Conservation (phyloP, 1,284 basidiomycete species). For the Cystobasidium pallidum region DNA sequence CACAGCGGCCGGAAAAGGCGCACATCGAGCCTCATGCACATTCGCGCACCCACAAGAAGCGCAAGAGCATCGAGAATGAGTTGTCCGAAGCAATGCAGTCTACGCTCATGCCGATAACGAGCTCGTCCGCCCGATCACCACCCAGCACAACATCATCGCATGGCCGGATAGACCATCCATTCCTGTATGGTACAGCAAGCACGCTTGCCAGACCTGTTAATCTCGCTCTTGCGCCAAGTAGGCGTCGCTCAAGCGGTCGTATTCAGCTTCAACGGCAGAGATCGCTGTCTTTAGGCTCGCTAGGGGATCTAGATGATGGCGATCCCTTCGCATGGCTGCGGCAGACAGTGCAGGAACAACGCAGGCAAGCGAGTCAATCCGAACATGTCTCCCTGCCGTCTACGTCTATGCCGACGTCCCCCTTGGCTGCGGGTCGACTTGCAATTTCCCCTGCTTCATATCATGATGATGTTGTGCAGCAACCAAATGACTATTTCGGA, state of each 20-base stretch:
- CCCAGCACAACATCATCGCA: constrained; percentile 3
- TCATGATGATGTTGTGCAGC: neutral
- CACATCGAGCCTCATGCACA: constrained; percentile 6
- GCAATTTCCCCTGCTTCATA: neutral
- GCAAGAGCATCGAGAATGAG: constrained; percentile 33
- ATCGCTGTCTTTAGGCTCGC: constrained; percentile 22
- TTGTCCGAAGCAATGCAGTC: constrained; percentile 35
- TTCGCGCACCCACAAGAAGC: neutral
- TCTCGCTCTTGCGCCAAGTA: constrained; percentile 9
- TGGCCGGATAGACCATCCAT: constrained; percentile 15
- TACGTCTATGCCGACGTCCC: constrained; percentile 29
- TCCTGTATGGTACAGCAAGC: constrained; percentile 7
- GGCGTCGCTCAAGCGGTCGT: constrained; percentile 7
- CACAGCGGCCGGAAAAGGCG: constrained; percentile 21
- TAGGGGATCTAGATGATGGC: constrained; percentile 2
- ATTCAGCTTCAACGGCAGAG: constrained; percentile 12
- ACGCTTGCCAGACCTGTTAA: constrained; percentile 23
- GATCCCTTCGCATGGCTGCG: constrained; percentile 43
- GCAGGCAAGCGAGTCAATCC: constrained; percentile 10
- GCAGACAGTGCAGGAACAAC: constrained; percentile 42
- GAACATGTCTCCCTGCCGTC: constrained; percentile 7
- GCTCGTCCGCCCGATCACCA: neutral
- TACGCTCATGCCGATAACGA: constrained; percentile 4
- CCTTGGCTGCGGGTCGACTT: constrained; percentile 3
- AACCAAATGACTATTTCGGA: constrained; percentile 32